Evolutionary conservation across 108 stramenopile genomes (phyloP).

Genomic region (Aurantiochytrium sp.): DNA sequence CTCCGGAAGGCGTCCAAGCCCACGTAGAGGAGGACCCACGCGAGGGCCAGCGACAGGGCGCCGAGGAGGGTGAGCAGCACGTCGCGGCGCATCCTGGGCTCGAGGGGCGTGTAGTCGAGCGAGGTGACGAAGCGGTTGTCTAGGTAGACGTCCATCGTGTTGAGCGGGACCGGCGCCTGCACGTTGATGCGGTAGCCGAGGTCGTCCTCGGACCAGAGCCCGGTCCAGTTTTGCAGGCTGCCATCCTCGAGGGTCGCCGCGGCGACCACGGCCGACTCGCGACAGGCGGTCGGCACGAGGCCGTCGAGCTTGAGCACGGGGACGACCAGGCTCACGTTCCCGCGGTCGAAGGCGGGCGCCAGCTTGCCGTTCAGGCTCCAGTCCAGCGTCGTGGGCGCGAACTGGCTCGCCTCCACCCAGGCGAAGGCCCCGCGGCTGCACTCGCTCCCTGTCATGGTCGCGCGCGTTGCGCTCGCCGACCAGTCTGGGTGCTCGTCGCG

Average conservation of each 20-base stretch:
- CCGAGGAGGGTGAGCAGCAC: not conserved
- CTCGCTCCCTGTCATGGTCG: no score
- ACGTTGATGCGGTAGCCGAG: not conserved
- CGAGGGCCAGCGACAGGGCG: not conserved
- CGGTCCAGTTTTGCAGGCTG: not conserved
- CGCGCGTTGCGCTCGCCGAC: no score
- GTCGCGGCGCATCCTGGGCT: not conserved
- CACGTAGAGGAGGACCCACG: not conserved
- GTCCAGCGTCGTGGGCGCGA: not conserved
- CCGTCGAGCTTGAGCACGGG: not conserved
- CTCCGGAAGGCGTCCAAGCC: not conserved
- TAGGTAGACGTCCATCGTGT: not conserved
- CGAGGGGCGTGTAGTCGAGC: not conserved
- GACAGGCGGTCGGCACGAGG: not conserved
- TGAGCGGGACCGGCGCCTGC: not conserved
- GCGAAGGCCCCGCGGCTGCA: not conserved
- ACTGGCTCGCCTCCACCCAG: slow-evolving; percentile 4
- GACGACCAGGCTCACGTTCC: not conserved
- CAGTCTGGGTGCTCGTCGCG: no score
- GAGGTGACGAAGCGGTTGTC: not conserved
- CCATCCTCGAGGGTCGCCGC: not conserved
- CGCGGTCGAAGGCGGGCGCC: not conserved
- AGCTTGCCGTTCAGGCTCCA: slow-evolving; percentile 24
- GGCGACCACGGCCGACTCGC: not conserved
- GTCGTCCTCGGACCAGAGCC: not conserved